Base-by-base conservation (phyloP, 148 eudicot genomes). In the Chenopodium berlandieri region DNA sequence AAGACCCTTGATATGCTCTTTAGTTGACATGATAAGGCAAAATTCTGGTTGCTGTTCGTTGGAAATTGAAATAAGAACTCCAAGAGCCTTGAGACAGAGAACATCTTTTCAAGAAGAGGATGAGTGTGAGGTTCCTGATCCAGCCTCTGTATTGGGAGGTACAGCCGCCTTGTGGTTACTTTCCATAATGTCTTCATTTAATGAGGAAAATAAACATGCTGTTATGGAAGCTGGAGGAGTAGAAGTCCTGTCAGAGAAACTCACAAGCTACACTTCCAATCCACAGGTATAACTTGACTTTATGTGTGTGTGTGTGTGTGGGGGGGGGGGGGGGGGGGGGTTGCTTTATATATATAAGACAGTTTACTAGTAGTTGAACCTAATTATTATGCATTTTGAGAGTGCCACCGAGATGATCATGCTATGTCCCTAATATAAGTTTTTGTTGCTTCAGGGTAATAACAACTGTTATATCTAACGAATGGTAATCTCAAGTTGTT, bases 151-250 rank as follows among this genome's bases (percentile, higher is more conserved):
- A 54, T 86, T 92, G 79, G 94, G 91, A 76, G 90, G 91, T 81
- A 92, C 92, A 62, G 91, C 88, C 77, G 92, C 92, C 78, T 78
- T 92, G 84, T 93, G 97, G 97, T 80, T 93, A 89, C 87, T 93
- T 37, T 90, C 88, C 34, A 86, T 92, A 73, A 76, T 93, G 63
- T 92, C 95, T 85, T 93, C 97, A 13, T 87, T 80, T 81, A 75
- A 84, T 79, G 80, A 56, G 63, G 88, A 88, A 85, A 90, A 86
- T 84, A 93, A 84, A 80, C 82, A 62, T 74, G 71, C 80, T 80
- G 89, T 92, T 31, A 78, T 91, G 89, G 97, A 90, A 88, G 92
- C 92, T 87, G 97, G 97, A 52, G 92, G 91, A 77, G 88, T 93
- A 47, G 97, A 93, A 80, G 89, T 80, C 66, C 92, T 93, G 27